These are phyloP conservation scores for Scheffersomyces titani DNA, from an alignment of 1,139 yeast genomes.

Conservation along the genomic window DNA sequence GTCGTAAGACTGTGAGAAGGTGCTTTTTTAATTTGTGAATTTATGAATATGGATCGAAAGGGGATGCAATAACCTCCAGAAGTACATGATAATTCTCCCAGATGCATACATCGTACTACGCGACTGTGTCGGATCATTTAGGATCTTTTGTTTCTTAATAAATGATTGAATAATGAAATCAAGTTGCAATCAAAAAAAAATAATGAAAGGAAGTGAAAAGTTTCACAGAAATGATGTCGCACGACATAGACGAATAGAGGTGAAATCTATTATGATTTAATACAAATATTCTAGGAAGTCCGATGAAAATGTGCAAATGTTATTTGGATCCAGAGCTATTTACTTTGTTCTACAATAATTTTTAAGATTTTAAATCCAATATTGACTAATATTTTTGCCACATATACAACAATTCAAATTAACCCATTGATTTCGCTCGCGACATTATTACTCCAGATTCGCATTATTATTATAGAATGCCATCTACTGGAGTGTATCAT, in stretches of 20 bases:
- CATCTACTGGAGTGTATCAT: too few relatives aligned
- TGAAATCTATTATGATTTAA: neutral
- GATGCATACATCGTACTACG: neutral
- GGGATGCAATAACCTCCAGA: neutral
- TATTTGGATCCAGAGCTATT: too few relatives aligned
- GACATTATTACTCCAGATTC: neutral
- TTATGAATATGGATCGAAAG: neutral
- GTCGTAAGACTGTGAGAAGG: neutral
- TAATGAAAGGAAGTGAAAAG: neutral
- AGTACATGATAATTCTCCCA: neutral
- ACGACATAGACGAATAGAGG: neutral
- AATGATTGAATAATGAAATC: too few relatives aligned
- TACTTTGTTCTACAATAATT: too few relatives aligned
- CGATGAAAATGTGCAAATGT: too few relatives aligned
- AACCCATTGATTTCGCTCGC: neutral
- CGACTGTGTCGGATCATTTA: neutral
- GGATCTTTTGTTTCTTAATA: neutral
- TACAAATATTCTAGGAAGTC: neutral
- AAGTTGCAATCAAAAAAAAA: slow-evolving; percentile 3
- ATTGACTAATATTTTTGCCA: neutral
- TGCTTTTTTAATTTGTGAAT: neutral
- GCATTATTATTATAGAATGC: too few relatives aligned
- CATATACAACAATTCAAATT: neutral
- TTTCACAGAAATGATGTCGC: slow-evolving; percentile 1
- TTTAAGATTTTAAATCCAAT: too few relatives aligned